These are phyloP conservation scores for Boletus sensibilis DNA, from an alignment of 768 basidiomycete genomes.

Conservation along the genomic window DNA sequence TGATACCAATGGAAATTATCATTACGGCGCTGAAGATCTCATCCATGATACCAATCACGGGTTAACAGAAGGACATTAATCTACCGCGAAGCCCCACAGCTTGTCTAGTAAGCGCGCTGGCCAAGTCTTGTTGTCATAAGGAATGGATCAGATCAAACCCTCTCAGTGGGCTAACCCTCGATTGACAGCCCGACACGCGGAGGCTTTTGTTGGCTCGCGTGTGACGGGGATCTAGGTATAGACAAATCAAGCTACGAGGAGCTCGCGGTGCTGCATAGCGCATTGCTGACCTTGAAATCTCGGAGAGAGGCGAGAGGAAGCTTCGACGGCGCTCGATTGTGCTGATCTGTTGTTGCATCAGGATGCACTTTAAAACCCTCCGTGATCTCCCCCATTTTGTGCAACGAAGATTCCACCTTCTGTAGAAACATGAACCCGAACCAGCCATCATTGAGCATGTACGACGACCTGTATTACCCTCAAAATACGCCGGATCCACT, in stretches of 20 bases:
- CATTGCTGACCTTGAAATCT: constrained; percentile 9
- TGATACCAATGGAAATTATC: constrained; percentile 14
- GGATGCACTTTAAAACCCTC: constrained; percentile 4
- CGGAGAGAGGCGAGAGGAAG: not conserved
- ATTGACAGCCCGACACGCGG: not conserved
- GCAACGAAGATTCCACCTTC: not conserved
- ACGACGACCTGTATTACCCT: not conserved
- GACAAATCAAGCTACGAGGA: not conserved
- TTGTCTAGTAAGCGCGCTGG: not conserved
- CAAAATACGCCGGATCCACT: constrained; percentile 5
- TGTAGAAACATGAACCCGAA: not conserved
- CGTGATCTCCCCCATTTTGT: not conserved
- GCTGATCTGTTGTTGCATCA: not conserved
- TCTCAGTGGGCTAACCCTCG: not conserved
- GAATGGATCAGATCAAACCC: not conserved
- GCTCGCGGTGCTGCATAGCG: not conserved
- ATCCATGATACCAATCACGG: not conserved
- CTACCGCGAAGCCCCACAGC: not conserved
- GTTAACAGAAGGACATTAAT: not conserved
- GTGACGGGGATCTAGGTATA: not conserved
- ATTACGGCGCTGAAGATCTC: constrained; percentile 1
- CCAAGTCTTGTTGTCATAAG: not conserved
- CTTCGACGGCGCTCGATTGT: not conserved
- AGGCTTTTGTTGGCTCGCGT: not conserved
- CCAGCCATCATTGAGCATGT: not conserved